A percentile compares a stretch with the other conserved stretches of the same genome.
Conservation (phyloP, 441 rosid genomes). For the California macrophylla region DNA sequence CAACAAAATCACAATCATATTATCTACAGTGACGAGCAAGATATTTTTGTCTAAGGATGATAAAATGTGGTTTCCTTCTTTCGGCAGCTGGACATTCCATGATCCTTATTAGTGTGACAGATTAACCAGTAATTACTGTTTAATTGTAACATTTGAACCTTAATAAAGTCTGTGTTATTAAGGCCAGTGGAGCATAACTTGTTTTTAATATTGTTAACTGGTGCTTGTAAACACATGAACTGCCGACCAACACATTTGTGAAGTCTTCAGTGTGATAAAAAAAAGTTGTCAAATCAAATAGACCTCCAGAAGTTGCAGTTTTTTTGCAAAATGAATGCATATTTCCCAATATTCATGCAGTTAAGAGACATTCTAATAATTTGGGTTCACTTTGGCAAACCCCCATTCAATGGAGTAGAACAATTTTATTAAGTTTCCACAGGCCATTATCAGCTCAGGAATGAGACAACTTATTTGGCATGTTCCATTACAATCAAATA, state of each 20-base stretch:
- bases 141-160: no score
- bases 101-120: neutral
- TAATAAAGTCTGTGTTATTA: neutral
- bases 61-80: neutral
- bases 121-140: neutral
- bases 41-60: neutral
- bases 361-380: neutral
- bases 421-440: neutral
- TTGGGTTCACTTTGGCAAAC: neutral
- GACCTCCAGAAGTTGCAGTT: neutral
- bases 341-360: neutral
- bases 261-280: neutral
- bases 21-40: neutral
- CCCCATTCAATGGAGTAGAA: neutral
- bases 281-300: neutral
- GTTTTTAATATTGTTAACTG: neutral
- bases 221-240: neutral
- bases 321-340: neutral
- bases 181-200: neutral
- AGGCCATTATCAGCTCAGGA: neutral
- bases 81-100: neutral
- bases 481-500: neutral
- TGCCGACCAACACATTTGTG: neutral
- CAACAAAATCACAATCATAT: neutral
- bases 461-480: neutral